Percentiles rank a stretch among this genome's conserved stretches.
These are phyloP conservation scores for Dothideomycetes sp. DNA, from an alignment of 2,329 filamentous ascomycete species.

Conservation along the genomic window DNA sequence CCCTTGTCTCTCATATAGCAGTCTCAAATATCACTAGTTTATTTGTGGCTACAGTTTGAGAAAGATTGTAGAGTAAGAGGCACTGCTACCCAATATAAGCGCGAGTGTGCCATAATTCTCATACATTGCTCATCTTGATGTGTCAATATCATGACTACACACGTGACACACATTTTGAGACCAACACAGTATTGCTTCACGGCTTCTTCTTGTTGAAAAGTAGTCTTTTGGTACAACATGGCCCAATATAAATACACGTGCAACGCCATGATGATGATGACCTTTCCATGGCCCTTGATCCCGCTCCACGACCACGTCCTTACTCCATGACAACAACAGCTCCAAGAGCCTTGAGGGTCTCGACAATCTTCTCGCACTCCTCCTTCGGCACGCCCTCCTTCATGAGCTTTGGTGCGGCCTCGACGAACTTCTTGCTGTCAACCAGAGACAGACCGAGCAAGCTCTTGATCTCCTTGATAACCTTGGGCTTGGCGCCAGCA, in stretches of 20 bases:
- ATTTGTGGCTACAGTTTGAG: no score
- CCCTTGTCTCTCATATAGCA: no score
- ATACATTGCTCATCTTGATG: no score
- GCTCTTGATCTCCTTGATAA: conserved; percentile 99
- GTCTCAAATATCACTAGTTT: no score
- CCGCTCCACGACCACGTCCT: no score
- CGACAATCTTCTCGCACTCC: conserved; percentile 97
- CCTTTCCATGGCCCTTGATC: neutral
- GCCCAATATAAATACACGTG: conserved; percentile 10
- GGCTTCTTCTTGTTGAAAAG: no score
- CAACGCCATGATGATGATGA: conserved; percentile 6
- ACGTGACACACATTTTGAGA: no score
- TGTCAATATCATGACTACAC: no score
- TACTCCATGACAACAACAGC: conserved; percentile 89
- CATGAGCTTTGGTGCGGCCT: conserved; percentile 95
- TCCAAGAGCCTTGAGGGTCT: conserved; percentile 84
- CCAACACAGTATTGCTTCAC: no score
- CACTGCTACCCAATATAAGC: no score
- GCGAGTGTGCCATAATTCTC: no score
- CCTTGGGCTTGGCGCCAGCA: conserved; percentile 82
- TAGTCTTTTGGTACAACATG: conserved; percentile 8
- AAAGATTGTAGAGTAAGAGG: no score
- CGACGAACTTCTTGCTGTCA: conserved; percentile 99
- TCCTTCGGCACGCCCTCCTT: conserved; percentile 99
- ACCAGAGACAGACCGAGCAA: conserved; percentile 92